Percentiles rank a stretch among this genome's conserved stretches.
phyloP scores from a whole-genome alignment of 306 rosid genomes.

The Hippophae gyantsensis region DNA sequence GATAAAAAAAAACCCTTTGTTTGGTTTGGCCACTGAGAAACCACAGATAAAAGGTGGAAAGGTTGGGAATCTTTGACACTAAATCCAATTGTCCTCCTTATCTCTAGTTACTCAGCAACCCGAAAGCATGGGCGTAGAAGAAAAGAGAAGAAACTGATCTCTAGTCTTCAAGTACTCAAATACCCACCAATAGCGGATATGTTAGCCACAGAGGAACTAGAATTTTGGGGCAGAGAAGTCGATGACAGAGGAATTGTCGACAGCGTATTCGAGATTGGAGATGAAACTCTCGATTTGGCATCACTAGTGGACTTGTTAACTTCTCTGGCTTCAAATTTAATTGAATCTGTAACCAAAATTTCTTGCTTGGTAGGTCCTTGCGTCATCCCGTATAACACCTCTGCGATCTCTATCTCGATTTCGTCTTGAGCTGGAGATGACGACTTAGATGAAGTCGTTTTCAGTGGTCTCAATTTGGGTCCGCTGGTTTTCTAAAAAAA shows the following conservation, averaged over 20 bases:
- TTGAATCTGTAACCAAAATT: slow-evolving; percentile 31
- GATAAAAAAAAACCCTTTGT: neutral
- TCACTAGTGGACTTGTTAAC: slow-evolving; percentile 45
- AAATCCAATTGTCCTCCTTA: slow-evolving; percentile 9
- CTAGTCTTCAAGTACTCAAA: neutral
- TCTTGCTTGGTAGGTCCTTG: slow-evolving; percentile 78
- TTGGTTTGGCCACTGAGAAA: slow-evolving; percentile 15
- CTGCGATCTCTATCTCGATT: slow-evolving; percentile 95
- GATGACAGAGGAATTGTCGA: slow-evolving; percentile 25
- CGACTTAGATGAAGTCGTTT: slow-evolving; percentile 40
- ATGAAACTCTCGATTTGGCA: slow-evolving; percentile 56
- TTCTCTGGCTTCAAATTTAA: slow-evolving; percentile 46
- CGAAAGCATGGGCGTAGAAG: slow-evolving; percentile 13
- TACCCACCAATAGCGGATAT: slow-evolving; percentile 65
- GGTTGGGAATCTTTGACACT: slow-evolving; percentile 11
- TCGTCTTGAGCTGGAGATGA: slow-evolving; percentile 64
- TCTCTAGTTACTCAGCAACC: slow-evolving; percentile 13
- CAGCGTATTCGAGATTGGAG: slow-evolving; percentile 63
- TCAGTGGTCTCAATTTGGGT: slow-evolving; percentile 59
- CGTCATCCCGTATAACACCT: slow-evolving; percentile 85
- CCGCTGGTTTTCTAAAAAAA: slow-evolving; percentile 63
- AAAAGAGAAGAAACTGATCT: slow-evolving; percentile 11
- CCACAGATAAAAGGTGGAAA: slow-evolving; percentile 10
- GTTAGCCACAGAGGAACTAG: slow-evolving; percentile 37
- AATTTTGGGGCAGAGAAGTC: slow-evolving; percentile 43